Evolutionary conservation across 257 asterid genomes (phyloP).

Genomic region (Sherardia arvensis): DNA sequence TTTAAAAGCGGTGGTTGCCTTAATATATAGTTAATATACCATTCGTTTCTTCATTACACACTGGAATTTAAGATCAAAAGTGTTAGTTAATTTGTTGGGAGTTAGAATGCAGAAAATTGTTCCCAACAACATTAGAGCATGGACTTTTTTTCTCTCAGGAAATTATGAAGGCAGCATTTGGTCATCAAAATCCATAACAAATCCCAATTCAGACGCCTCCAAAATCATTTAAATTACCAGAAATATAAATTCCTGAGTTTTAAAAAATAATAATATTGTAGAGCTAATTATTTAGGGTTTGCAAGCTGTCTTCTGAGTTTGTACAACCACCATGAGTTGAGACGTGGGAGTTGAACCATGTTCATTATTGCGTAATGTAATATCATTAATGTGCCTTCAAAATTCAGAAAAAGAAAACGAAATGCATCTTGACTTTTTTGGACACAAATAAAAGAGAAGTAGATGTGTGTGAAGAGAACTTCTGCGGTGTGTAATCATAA

Average conservation of each 20-base stretch:
- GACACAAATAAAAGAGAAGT: too few species aligned
- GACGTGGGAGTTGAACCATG: background rate
- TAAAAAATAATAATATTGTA: too few species aligned
- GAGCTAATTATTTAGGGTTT: background rate
- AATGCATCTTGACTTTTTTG: too few species aligned
- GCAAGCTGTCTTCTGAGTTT: background rate
- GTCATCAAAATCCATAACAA: background rate
- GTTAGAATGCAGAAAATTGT: too few species aligned
- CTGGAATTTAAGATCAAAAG: background rate
- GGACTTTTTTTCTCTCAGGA: background rate
- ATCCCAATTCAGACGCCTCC: background rate
- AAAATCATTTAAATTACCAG: background rate
- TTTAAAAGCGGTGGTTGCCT: too few species aligned
- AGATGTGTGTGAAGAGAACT: too few species aligned
- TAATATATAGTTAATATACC: too few species aligned
- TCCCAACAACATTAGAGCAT: background rate
- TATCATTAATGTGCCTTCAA: background rate
- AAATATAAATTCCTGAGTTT: too few species aligned
- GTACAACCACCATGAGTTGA: background rate
- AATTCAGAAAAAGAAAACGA: too few species aligned
- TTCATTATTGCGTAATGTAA: background rate
- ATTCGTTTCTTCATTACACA: conserved; percentile 3
- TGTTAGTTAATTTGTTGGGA: background rate
- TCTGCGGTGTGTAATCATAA: too few species aligned
- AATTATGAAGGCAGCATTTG: background rate